These are phyloP conservation scores for Chrysoporthe deuterocubensis DNA, from an alignment of 2,329 filamentous ascomycete genomes.

Conservation along the genomic window DNA sequence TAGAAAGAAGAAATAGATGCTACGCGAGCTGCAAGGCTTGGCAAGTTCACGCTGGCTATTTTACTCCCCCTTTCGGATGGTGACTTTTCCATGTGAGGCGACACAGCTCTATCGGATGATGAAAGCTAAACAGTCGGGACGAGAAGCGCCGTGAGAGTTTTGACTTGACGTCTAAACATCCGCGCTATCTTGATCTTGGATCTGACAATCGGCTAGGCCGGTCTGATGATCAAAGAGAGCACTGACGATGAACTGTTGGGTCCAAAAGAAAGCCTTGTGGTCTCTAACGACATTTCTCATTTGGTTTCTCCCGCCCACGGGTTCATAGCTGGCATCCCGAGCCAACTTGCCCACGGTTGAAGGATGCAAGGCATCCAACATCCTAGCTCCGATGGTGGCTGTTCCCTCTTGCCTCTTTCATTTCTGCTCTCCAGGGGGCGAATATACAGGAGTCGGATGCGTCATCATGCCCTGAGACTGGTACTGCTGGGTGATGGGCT, in stretches of 20 bases:
- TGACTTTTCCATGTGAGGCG: neutral
- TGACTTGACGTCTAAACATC: slow-evolving; percentile 45
- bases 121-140: slow-evolving; percentile 32
- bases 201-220: slow-evolving; percentile 44
- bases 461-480: slow-evolving; percentile 38
- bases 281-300: neutral
- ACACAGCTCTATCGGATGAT: slow-evolving; percentile 34
- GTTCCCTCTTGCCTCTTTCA: neutral
- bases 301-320: neutral
- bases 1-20: slow-evolving; percentile 63
- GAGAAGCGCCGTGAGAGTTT: slow-evolving; percentile 30
- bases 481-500: slow-evolving; percentile 38
- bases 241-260: slow-evolving; percentile 47
- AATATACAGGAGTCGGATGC: slow-evolving; percentile 1
- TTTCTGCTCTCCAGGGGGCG: neutral
- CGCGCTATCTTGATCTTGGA: slow-evolving; percentile 31
- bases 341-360: neutral
- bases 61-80: slow-evolving; percentile 20
- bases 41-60: slow-evolving; percentile 24
- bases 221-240: slow-evolving; percentile 66
- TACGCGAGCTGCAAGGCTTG: neutral
- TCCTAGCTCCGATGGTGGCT: too few relatives aligned
- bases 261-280: neutral
- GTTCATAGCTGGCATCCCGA: too few relatives aligned
- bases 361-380: neutral